These are phyloP conservation scores for Umbelopsis sp. DNA, from an alignment of 192 early-diverging fungal species.

Conservation along the genomic window DNA sequence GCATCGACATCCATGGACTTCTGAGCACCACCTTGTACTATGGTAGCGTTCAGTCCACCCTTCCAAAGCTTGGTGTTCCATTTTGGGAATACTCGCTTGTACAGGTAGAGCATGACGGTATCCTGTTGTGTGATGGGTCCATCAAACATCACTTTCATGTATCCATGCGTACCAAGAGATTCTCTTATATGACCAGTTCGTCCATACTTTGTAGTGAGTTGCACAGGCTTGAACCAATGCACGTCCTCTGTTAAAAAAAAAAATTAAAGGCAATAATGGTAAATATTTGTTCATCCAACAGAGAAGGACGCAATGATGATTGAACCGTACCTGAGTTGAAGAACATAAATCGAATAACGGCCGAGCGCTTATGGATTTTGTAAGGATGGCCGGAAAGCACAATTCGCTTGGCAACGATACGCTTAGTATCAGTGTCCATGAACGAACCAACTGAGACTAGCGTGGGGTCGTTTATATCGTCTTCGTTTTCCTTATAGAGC, in stretches of 20 bases:
- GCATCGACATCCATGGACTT: constrained; percentile 26
- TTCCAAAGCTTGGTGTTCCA: constrained; percentile 79
- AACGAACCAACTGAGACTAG: constrained; percentile 84
- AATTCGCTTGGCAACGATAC: constrained; percentile 94
- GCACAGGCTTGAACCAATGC: constrained; percentile 94
- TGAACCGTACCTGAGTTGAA: constrained; percentile 65
- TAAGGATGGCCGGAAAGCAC: constrained; percentile 94
- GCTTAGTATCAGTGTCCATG: constrained; percentile 72
- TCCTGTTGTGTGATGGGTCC: constrained; percentile 90
- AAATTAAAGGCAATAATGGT: neutral
- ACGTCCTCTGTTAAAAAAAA: constrained; percentile 69
- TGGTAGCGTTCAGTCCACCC: constrained; percentile 28
- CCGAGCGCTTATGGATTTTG: constrained; percentile 91
- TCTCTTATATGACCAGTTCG: constrained; percentile 92
- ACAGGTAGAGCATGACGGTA: constrained; percentile 94
- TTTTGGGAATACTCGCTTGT: constrained; percentile 96
- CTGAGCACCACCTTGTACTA: neutral
- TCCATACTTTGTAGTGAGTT: constrained; percentile 89
- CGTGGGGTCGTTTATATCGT: constrained; percentile 56
- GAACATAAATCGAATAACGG: constrained; percentile 97
- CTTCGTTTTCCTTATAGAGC: constrained; percentile 70
- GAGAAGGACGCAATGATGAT: neutral
- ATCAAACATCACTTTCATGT: constrained; percentile 95
- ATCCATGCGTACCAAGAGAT: constrained; percentile 95
- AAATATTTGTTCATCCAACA: constrained; percentile 2